Base-by-base conservation (phyloP, 345 rosid genomes). In the Carallia brachiata region DNA sequence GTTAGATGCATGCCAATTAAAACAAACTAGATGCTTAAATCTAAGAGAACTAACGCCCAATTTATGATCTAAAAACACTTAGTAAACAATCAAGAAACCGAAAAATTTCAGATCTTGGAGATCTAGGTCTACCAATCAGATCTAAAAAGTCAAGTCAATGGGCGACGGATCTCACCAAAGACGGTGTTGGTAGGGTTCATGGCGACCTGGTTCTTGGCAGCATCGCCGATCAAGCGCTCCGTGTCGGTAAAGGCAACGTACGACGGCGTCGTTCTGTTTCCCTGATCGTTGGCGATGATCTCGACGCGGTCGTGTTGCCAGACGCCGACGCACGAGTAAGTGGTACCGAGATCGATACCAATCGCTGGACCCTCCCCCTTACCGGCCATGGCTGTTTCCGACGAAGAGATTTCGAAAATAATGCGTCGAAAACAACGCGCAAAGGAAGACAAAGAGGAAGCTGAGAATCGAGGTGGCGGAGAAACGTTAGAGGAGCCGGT, bases 221-320 rank as follows among this genome's bases (percentile, higher is more conserved):
- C 80, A 56, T 80, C 83, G 1, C 83, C 83, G 31, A 80, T 80
- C 78, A 80, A 64, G 16, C 84, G 76, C 70, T 80, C 81, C 3
- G 84, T 73, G 10, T 80, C 79, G 1, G 84, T 80, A 36, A 80
- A 80, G 12, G 80, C 83, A 27, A 80, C 83, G 23, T 80, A 80
- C 0, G 83, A 80, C 52, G 83, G 83, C 15, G 83, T 80, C 50
- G 83, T 80, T 32, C 83, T 61, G 63, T 80, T 80, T 17, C 83
- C 83, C n/a, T 79, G 83, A 61, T 79, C 83, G 30, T 79, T 79
- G 1, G 83, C 79, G 7, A 79, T 75, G 63, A 79, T 79, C 75
- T 79, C 83, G 7, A 79, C 83, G n/a, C 79, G 77, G 65, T 79
- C 83, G 16, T 79, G 83, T 36, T 79, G 83, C 83, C 83, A 79